Evolutionary conservation across 176 grass and related monocot genomes (phyloP).

Genomic region (Areca catechu): DNA sequence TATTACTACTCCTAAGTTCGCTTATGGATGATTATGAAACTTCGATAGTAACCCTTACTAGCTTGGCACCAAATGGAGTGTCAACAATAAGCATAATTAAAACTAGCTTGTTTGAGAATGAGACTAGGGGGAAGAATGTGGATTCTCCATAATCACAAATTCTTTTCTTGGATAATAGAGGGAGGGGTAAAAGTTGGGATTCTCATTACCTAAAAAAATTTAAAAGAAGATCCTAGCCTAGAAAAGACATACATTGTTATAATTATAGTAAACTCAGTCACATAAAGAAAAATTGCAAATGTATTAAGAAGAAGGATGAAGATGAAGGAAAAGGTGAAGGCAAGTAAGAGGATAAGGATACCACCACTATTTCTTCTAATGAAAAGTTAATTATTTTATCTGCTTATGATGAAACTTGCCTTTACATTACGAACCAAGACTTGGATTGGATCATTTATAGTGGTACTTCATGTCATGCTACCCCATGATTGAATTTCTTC

Average conservation of each 20-base stretch:
- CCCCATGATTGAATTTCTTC: too few relatives aligned
- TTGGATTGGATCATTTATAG: conserved; percentile 2
- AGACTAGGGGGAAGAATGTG: not conserved
- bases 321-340: not conserved
- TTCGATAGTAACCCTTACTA: not conserved
- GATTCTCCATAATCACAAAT: too few relatives aligned
- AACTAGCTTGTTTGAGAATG: not conserved
- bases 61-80: not conserved
- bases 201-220: not conserved
- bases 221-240: not conserved
- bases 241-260: not conserved
- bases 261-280: not conserved
- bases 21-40: not conserved
- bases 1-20: not conserved
- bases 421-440: not conserved
- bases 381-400: conserved; percentile 1
- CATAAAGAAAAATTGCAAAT: not conserved
- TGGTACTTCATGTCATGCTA: not conserved
- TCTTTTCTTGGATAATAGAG: not conserved
- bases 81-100: not conserved
- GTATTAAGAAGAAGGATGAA: not conserved
- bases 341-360: not conserved
- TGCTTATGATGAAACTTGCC: not conserved
- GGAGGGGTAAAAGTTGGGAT: not conserved
- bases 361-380: not conserved